These are phyloP conservation scores for Flaveria robusta DNA, from an alignment of 129 eudicot genomes.

Conservation along the genomic window DNA sequence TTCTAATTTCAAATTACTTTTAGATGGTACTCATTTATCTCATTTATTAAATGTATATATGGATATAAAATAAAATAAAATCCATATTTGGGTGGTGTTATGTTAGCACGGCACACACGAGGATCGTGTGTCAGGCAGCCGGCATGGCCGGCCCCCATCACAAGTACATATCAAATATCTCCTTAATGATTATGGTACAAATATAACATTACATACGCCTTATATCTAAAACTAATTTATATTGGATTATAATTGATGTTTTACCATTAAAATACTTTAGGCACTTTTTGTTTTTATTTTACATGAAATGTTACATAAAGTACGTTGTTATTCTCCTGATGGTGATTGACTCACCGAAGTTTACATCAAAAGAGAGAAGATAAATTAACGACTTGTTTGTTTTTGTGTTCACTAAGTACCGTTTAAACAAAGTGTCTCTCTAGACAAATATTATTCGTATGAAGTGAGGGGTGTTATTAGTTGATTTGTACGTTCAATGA, in stretches of 20 bases:
- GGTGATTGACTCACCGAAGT: too few species aligned
- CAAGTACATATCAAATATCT: slow-evolving; percentile 4
- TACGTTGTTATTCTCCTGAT: too few species aligned
- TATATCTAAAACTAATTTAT: neutral
- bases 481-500: too few species aligned
- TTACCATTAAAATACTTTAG: neutral
- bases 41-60: neutral
- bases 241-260: neutral
- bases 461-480: too few species aligned
- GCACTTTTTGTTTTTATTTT: too few species aligned
- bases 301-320: neutral
- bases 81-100: slow-evolving; percentile 9
- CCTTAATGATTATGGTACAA: neutral
- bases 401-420: too few species aligned
- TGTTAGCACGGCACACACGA: slow-evolving; percentile 48
- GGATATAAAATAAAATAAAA: neutral
- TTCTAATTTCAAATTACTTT: too few species aligned
- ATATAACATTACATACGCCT: neutral
- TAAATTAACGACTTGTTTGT: too few species aligned
- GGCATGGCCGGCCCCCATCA: slow-evolving; percentile 43
- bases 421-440: too few species aligned
- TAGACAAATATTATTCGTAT: too few species aligned
- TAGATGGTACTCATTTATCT: too few species aligned
- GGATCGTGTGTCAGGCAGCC: slow-evolving; percentile 44
- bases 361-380: too few species aligned